Evolutionary conservation across 208 protist species (phyloP).

Genomic region (Acanthamoeba culbertsoni): DNA sequence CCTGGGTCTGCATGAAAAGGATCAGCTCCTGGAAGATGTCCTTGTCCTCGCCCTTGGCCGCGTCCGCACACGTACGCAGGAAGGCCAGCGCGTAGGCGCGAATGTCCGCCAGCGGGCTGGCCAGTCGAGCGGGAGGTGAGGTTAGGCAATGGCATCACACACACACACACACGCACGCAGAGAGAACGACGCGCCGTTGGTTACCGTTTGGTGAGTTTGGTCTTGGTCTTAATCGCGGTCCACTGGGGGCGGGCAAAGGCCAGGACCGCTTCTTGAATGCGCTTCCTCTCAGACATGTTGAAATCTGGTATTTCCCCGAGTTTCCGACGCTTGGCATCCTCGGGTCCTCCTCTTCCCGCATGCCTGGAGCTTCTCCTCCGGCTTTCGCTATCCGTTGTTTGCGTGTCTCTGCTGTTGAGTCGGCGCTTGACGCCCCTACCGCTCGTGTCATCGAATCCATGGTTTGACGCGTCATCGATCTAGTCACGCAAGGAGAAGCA

Average conservation of each 20-base stretch:
- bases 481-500: neutral
- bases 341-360: neutral
- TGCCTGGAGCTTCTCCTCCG: neutral
- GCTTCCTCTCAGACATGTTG: constrained; percentile 28
- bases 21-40: neutral
- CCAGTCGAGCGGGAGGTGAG: neutral
- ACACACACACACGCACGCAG: neutral
- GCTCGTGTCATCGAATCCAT: neutral
- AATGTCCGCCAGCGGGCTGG: neutral
- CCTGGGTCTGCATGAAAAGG: neutral
- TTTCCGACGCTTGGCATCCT: neutral
- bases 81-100: neutral
- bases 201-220: neutral
- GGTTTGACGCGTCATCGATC: too few relatives aligned
- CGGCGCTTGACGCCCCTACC: neutral
- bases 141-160: neutral
- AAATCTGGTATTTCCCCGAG: neutral
- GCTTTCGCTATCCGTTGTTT: neutral
- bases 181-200: neutral
- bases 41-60: neutral
- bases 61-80: neutral
- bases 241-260: constrained; percentile 17
- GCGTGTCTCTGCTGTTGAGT: neutral
- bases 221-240: neutral
- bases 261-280: neutral